Evolutionary conservation across 768 basidiomycete species (phyloP).

Genomic region (Hypholoma fasciculare): DNA sequence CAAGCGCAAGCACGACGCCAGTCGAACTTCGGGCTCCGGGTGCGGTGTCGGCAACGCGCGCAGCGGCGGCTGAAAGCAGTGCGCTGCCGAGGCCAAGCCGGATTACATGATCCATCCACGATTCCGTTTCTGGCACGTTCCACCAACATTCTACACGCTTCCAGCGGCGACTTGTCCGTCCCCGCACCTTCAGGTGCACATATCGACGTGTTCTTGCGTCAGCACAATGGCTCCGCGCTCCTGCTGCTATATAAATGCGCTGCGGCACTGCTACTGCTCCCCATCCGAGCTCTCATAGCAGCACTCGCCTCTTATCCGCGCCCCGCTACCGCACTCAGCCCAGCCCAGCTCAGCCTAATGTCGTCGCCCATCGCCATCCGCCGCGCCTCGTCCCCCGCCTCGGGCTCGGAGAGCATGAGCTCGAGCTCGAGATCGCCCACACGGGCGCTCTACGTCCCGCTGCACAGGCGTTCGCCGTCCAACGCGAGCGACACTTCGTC

Average conservation of each 20-base stretch:
- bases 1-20: too few species aligned
- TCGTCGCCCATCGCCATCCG: slow-evolving; percentile 5
- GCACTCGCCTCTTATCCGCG: background rate
- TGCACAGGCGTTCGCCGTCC: background rate
- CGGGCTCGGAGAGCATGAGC: background rate
- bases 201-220: too few species aligned
- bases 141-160: background rate
- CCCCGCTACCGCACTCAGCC: background rate
- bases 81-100: background rate
- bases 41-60: too few species aligned
- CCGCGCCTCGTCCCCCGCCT: background rate
- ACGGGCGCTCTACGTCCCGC: background rate
- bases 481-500: background rate
- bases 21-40: too few species aligned
- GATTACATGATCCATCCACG: background rate
- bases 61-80: too few species aligned
- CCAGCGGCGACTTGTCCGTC: background rate
- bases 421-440: background rate
- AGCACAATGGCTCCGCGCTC: too few species aligned
- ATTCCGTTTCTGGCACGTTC: background rate
- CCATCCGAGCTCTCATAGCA: background rate
- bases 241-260: background rate
- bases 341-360: background rate
- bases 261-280: background rate
- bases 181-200: background rate